Percentiles rank a stretch among this genome's conserved stretches.
These are phyloP conservation scores for Glomus cerebriforme DNA, from an alignment of 192 early-diverging fungal species.

Conservation along the genomic window DNA sequence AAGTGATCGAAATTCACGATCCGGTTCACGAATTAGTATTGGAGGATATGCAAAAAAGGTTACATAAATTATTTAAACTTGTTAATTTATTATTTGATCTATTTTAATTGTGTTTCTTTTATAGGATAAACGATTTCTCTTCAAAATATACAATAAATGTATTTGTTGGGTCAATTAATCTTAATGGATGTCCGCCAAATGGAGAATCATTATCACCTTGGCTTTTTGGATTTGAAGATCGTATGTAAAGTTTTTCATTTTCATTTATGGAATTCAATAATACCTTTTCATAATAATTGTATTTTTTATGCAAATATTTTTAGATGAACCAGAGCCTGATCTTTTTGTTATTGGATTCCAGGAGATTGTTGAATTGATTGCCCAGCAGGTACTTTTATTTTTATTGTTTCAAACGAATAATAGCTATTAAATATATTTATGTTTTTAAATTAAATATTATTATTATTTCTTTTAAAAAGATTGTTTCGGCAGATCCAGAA, in stretches of 20 bases:
- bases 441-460: background rate
- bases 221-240: conserved; percentile 52
- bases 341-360: conserved; percentile 90
- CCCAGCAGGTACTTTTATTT: conserved; percentile 50
- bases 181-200: conserved; percentile 78
- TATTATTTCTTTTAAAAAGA: conserved; percentile 45
- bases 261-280: background rate
- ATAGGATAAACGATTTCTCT: conserved; percentile 62
- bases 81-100: conserved; percentile 11
- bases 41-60: conserved; percentile 40
- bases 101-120: background rate
- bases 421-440: background rate
- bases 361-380: conserved; percentile 92
- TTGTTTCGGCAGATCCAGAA: conserved; percentile 64
- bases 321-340: conserved; percentile 65
- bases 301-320: too few species aligned
- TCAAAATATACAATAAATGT: conserved; percentile 60
- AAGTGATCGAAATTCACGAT: conserved; percentile 50
- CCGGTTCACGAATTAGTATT: conserved; percentile 53
- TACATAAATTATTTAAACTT: background rate
- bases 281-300: background rate
- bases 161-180: conserved; percentile 87
- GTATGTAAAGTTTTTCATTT: conserved; percentile 38
- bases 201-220: conserved; percentile 68
- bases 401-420: background rate